These are phyloP conservation scores for Fusarium equiseti DNA, from an alignment of 2,329 filamentous ascomycete genomes.

Conservation along the genomic window DNA sequence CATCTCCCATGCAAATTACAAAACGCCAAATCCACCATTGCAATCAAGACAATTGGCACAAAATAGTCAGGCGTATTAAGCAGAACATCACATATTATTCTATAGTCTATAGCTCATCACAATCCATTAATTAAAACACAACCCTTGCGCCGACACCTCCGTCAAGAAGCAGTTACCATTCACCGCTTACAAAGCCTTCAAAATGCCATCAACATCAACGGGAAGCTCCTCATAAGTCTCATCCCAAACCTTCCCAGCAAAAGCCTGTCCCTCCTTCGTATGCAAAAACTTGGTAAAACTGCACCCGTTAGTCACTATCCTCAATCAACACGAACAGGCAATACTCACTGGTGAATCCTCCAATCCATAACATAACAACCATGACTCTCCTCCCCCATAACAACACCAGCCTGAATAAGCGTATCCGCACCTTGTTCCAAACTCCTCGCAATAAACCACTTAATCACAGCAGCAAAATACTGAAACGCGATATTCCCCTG, in stretches of 20 bases:
- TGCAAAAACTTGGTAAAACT: constrained; percentile 53
- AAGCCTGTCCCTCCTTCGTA: constrained; percentile 49
- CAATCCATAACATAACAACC: constrained; percentile 45
- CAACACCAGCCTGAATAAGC: constrained; percentile 40
- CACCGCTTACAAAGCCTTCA: constrained; percentile 21
- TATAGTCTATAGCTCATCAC: not conserved
- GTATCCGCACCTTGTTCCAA: constrained; percentile 37
- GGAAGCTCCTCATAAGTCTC: constrained; percentile 54
- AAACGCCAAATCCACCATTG: no score
- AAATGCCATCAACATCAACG: constrained; percentile 39
- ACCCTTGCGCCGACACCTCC: no score
- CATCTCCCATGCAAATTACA: no score
- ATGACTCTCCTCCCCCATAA: constrained; percentile 41
- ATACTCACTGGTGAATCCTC: constrained; percentile 44
- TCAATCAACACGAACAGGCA: no score
- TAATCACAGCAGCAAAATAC: constrained; percentile 8
- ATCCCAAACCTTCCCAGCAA: constrained; percentile 55
- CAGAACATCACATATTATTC: not conserved
- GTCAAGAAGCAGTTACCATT: rapidly evolving
- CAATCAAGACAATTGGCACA: no score
- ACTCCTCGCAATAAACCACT: constrained; percentile 27
- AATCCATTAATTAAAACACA: no score
- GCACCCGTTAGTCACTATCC: constrained; percentile 18
- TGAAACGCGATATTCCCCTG: constrained; percentile 43
- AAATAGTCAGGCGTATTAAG: no score